phyloP scores from a whole-genome alignment of 208 protist genomes.

The Crithidia brevicula region DNA sequence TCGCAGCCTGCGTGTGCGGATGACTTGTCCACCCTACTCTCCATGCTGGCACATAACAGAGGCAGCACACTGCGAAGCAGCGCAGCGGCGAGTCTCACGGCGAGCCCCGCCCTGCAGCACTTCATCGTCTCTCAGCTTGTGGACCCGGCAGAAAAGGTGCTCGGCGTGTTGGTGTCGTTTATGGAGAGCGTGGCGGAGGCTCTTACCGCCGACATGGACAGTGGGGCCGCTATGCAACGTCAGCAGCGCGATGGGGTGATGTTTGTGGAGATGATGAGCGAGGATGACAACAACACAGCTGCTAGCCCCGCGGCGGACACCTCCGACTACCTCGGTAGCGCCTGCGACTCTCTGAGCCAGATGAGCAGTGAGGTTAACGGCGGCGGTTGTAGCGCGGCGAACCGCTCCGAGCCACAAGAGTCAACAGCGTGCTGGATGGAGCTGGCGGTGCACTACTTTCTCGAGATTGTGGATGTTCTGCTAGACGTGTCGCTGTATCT shows the following conservation, averaged over 20 bases:
- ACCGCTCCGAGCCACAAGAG: slow-evolving; percentile 18
- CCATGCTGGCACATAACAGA: not conserved
- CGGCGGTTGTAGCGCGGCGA: slow-evolving; percentile 8
- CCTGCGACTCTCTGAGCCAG: slow-evolving; percentile 5
- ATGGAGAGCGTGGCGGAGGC: slow-evolving; percentile 34
- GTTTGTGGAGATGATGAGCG: slow-evolving; percentile 22
- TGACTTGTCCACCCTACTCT: slow-evolving; percentile 10
- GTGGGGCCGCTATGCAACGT: slow-evolving; percentile 21
- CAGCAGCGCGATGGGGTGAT: slow-evolving; percentile 29
- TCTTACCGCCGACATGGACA: slow-evolving; percentile 30
- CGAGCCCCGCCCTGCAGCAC: slow-evolving; percentile 19
- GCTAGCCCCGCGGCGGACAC: slow-evolving; percentile 5
- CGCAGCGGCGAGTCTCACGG: not conserved
- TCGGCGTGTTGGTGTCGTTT: slow-evolving; percentile 31
- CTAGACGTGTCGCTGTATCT: slow-evolving; percentile 43
- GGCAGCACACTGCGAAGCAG: not conserved
- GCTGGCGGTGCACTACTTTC: slow-evolving; percentile 66
- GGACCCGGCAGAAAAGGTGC: slow-evolving; percentile 24
- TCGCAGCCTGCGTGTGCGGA: slow-evolving; percentile 8
- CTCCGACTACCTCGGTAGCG: slow-evolving; percentile 19
- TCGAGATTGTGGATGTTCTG: slow-evolving; percentile 60
- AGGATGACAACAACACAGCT: slow-evolving; percentile 14
- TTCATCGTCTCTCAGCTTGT: slow-evolving; percentile 32
- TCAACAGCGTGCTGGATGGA: slow-evolving; percentile 44
- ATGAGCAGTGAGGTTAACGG: slow-evolving; percentile 14